These are phyloP conservation scores for Westerdykella aurantiaca DNA, from an alignment of 2,329 filamentous ascomycete species.

Conservation along the genomic window DNA sequence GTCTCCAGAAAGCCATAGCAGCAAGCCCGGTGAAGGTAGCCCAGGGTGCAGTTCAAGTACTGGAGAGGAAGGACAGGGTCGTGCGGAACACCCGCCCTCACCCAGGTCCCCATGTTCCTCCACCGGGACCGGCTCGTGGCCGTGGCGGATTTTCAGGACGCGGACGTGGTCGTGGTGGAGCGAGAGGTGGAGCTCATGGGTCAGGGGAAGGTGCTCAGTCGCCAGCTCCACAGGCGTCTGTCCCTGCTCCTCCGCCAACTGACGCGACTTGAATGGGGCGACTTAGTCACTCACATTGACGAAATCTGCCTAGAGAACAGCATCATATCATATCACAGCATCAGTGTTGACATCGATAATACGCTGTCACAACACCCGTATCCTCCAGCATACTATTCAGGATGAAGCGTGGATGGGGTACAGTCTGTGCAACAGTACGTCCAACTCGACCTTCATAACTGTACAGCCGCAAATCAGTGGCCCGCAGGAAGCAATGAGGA, in stretches of 20 bases:
- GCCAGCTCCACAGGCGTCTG: not conserved
- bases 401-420: no score
- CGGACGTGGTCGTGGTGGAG: constrained; percentile 30
- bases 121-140: constrained; percentile 22
- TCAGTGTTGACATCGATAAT: no score
- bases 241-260: constrained; percentile 1
- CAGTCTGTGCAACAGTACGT: no score
- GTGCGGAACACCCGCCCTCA: constrained; percentile 17
- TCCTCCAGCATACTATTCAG: no score
- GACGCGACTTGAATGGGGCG: not conserved
- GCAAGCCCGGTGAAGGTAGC: constrained; percentile 78
- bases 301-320: no score
- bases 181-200: constrained; percentile 24
- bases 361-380: no score
- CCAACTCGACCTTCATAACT: no score
- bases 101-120: not conserved
- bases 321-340: no score
- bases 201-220: not conserved
- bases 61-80: constrained; percentile 65
- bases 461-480: no score
- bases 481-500: no score
- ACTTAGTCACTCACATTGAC: no score
- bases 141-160: constrained; percentile 28
- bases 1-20: constrained; percentile 70
- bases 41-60: constrained; percentile 77